A percentile compares a stretch with the other conserved stretches of the same genome.
Conservation (phyloP, 345 rosid genomes). For the Lepidium africanum region DNA sequence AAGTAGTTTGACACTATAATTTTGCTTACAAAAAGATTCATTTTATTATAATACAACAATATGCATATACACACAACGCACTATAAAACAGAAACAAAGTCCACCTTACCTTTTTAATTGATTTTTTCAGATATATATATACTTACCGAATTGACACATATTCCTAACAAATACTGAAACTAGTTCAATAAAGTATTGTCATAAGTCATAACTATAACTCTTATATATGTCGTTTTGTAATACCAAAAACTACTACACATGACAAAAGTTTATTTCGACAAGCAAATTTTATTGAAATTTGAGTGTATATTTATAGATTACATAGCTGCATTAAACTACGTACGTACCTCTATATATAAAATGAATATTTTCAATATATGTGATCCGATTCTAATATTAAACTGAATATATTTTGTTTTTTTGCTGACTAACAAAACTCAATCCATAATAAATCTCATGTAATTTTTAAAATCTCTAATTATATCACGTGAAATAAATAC, state of each 20-base stretch:
- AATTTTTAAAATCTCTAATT: too few relatives aligned
- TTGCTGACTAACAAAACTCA: too few relatives aligned
- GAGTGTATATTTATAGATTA: not conserved
- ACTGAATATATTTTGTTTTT: too few relatives aligned
- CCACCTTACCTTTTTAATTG: slow-evolving; percentile 9
- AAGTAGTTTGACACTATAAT: not conserved
- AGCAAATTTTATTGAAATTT: not conserved
- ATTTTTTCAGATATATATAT: not conserved
- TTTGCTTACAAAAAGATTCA: slow-evolving; percentile 4
- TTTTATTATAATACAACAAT: slow-evolving; percentile 1
- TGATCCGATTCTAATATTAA: too few relatives aligned
- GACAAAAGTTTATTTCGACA: not conserved
- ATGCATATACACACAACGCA: slow-evolving; percentile 19
- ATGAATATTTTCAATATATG: too few relatives aligned
- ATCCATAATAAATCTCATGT: too few relatives aligned
- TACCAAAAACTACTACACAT: not conserved
- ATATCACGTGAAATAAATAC: too few relatives aligned
- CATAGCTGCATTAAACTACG: not conserved
- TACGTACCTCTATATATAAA: not conserved
- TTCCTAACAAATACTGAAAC: slow-evolving; percentile 12
- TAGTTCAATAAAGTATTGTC: slow-evolving; percentile 6
- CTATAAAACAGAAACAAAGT: slow-evolving; percentile 17
- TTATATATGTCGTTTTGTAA: not conserved
- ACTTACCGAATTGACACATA: slow-evolving; percentile 5
- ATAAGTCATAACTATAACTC: not conserved